Evolutionary conservation across 495 filamentous ascomycete genomes (phyloP), one percentile per base, ranked within the genome.

Genomic region (Bacidia gigantensis): DNA sequence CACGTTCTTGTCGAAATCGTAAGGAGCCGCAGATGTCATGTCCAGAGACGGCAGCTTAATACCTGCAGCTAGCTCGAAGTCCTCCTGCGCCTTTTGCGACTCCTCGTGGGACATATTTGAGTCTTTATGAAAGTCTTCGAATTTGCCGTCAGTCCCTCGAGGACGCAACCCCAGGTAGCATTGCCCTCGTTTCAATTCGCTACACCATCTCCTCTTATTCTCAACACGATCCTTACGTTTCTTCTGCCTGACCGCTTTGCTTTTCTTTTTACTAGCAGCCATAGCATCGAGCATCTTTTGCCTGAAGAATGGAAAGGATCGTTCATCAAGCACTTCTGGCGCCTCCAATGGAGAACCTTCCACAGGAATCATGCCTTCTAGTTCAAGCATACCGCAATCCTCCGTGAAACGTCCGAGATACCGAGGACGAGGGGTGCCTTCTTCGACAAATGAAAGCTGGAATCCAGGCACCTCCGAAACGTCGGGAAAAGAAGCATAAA

Each of bases 121-220:
- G 26, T 62, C 46, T 12, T 32, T 38, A 3, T 51, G 38, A n/a
- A 57, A 59, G 17, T 57, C 44, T 3, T 58, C 42, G n/a, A 40
- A 53, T 17, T 44, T 46, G 9, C 50, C 57, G n/a, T n/a, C 29
- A 20, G 56, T 51, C 12, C 23, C 54, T 26, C 11, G 26, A 22
- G 69, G 58, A 42, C 77, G 73, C 26, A 88, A 66, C 2, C 83
- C 84, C 2, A 89, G 71, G 61, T 87, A 87, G 38, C 77, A 71
- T 62, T 89, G 83, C 5, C 72, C 68, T 20, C 82, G 71, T 60
- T 78, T 81, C 53, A 82, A 57, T 51, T 69, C 66, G 20, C 71
- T 62, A 14, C 65, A 69, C 65, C 71, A 77, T 11, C 56, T 59
- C 50, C 68, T 63, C 48, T 79, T 72, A 20, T 65, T 67, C 22